These are phyloP conservation scores for Entamoeba histolytica DNA, from an alignment of 208 protist species.

Conservation along the genomic window DNA sequence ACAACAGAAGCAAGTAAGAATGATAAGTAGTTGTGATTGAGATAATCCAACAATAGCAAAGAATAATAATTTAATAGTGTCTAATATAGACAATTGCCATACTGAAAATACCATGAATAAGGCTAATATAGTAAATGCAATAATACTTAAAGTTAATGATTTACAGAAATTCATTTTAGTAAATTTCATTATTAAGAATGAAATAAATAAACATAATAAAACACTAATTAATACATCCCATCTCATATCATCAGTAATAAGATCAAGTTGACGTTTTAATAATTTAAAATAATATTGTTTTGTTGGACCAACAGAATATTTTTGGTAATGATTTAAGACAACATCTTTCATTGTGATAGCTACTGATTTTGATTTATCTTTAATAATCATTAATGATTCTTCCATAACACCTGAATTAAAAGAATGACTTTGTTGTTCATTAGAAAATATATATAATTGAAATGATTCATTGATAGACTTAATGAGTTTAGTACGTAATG, in stretches of 20 bases:
- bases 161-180: neutral
- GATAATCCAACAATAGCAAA: neutral
- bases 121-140: neutral
- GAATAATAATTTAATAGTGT: neutral
- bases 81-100: neutral
- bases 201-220: neutral
- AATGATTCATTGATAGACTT: neutral
- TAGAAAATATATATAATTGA: neutral
- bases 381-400: neutral
- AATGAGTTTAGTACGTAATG: neutral
- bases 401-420: neutral
- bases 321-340: neutral
- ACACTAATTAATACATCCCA: neutral
- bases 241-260: neutral
- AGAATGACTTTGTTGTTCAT: neutral
- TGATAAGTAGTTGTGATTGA: neutral
- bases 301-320: neutral
- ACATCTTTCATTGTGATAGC: neutral
- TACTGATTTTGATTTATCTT: neutral
- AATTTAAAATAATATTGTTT: neutral
- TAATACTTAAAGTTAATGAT: neutral
- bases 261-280: neutral
- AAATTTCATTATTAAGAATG: neutral
- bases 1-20: neutral
- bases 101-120: neutral